phyloP scores from a whole-genome alignment of 2,329 filamentous ascomycete genomes.

The Aspergillus hortae region DNA sequence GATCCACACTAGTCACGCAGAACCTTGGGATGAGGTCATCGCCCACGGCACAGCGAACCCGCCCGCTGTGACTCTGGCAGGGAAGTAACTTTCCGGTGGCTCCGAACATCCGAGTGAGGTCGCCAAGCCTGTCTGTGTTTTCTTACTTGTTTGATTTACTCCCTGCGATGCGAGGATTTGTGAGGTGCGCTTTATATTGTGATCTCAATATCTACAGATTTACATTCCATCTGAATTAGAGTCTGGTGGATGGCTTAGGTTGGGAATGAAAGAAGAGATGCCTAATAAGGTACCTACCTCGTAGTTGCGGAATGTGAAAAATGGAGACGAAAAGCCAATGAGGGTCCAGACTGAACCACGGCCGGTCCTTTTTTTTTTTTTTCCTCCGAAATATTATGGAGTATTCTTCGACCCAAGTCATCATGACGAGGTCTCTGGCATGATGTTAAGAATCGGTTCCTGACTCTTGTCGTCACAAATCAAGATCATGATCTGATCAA shows the following conservation, averaged over 20 bases:
- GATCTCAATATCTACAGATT: too few species aligned
- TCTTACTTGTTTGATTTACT: neutral
- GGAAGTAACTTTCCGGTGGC: conserved; percentile 11
- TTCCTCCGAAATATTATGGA: neutral
- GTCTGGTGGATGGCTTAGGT: too few species aligned
- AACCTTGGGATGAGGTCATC: conserved; percentile 20
- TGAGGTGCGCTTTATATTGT: too few species aligned
- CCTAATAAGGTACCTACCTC: too few species aligned
- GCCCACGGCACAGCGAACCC: conserved; percentile 6
- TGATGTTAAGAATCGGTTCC: neutral
- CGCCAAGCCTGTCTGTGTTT: neutral
- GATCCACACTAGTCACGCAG: conserved; percentile 11
- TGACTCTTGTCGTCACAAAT: neutral
- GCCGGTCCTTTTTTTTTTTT: neutral
- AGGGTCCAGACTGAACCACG: conserved; percentile 5
- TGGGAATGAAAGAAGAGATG: neutral
- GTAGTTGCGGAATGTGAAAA: neutral
- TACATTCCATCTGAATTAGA: too few species aligned
- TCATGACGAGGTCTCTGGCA: conserved; percentile 9
- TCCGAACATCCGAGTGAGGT: conserved; percentile 14
- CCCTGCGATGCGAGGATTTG: neutral
- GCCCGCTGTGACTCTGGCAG: conserved; percentile 11
- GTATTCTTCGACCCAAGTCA: conserved; percentile 8
- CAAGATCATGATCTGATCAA: neutral
- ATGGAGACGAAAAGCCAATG: conserved; percentile 1